Evolutionary conservation across 768 basidiomycete species (phyloP), one percentile per base, ranked within the genome.

Genomic region (Boletus vermiculosoides): DNA sequence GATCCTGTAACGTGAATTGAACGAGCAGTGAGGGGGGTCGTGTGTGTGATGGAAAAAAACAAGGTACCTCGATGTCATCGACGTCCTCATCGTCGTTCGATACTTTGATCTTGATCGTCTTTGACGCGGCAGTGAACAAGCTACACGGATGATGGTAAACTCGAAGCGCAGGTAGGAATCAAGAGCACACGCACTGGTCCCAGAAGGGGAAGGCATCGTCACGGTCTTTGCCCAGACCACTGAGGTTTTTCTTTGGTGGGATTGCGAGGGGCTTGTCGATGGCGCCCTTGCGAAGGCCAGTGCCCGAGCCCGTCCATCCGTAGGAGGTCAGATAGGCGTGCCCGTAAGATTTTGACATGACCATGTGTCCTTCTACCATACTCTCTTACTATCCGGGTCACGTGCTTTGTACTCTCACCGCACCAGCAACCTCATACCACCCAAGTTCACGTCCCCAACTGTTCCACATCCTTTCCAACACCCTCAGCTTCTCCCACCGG

Each of bases 171-270:
- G n/a, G 16, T 37, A 33, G 4, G 41, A 33, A 0, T 5, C 8
- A 11, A n/a, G 18, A 28, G 50, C 16, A 80, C 91, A 81, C 91
- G 73, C 64, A 96, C 94, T 97, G 93, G 71, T 98, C 94, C 94
- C 94, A 98, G 81, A 98, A 98, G 50, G 94, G 94, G 69, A 94
- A 94, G 0, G 93, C 92, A 64, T 95, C 94, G 66, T 96, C 94
- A 62, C 94, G 82, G 71, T 98, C 92, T 70, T 93, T 94, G 54
- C 94, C 94, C 56, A 98, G 72, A 2, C 94, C 94, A 11, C 83
- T 76, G n/a, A 95, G 77, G 5, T 81, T 91, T 74, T 87, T 88
- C 77, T 97, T 97, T 69, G 90, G 88, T 2, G 87, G 80, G 40
- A 94, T 82, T 6, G 87, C 80, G 33, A 98, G 74, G 1, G 94